Base-by-base conservation (phyloP, 176 grass and related monocot species). In the Typha latifolia region DNA sequence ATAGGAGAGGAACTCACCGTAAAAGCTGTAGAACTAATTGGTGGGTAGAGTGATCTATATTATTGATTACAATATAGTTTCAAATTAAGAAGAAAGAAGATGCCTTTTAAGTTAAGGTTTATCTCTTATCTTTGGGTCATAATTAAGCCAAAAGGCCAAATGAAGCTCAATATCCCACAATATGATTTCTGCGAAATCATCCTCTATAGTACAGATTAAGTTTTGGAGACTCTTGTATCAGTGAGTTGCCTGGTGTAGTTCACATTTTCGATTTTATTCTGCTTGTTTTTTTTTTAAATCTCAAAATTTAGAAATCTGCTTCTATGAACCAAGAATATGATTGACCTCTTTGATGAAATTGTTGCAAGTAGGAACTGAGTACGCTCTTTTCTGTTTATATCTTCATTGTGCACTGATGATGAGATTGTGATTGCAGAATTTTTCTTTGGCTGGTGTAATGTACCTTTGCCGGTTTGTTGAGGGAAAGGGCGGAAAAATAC, bases 381-480 rank as follows among this genome's bases (percentile, higher is more conserved):
- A 37, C 7, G 5, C 34, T 37, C 34, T 37, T 37, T 57, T 57
- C 16, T 3, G 52, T 5, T 20, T 20, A 15, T 57, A 18, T 57
- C 16, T 57, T 20, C 19, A 7, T 57, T 20, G 15, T 20, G 51
- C 2, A 49, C 78, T 48, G 51, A 49, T 69, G 32, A 81, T 68
- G 14, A n/a, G 67, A 49, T 63, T 77, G 8, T 84, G 12, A 66
- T 66, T 70, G 71, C 79, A 96, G 91, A 90, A 96, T 49, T 88
- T 90, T 70, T 90, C 91, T 62, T 91, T 81, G 56, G 82, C 84
- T 14, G 91, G 91, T 76, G 87, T 96, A 49, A 96, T 96, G 91
- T 96, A 96, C 64, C 91, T 96, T 31, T 96, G 87, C 74, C 87
- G 91, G 77, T 96, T 91, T 79, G 86, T 91, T 62, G 91, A 96